Conservation (phyloP, 345 rosid genomes). For the Jatropha curcas region DNA sequence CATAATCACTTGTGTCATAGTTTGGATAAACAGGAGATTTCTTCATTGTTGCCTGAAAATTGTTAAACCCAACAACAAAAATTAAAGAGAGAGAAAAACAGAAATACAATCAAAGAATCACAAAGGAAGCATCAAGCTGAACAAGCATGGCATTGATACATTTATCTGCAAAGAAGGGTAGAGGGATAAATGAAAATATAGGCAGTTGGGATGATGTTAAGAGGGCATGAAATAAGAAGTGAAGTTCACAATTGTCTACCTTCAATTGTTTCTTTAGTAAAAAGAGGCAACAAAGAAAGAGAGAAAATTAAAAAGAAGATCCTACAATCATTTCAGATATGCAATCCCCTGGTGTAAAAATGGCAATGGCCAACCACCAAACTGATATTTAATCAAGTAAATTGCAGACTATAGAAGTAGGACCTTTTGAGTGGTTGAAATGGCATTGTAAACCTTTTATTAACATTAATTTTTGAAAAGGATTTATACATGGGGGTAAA, state of each 20-base stretch:
- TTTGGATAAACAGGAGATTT: constrained; percentile 24
- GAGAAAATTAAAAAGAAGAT: constrained; percentile 5
- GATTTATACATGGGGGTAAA: not conserved
- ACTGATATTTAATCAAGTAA: constrained; percentile 13
- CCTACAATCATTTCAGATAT: constrained; percentile 17
- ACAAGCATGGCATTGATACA: not conserved
- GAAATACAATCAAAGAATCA: not conserved
- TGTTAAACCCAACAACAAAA: not conserved
- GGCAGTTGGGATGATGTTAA: not conserved
- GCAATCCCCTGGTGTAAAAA: constrained; percentile 10
- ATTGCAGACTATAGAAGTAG: constrained; percentile 19
- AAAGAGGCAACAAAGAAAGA: not conserved
- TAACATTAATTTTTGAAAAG: not conserved
- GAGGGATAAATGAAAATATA: not conserved
- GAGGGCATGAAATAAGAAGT: not conserved
- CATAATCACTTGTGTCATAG: constrained; percentile 39
- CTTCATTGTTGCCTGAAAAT: constrained; percentile 31
- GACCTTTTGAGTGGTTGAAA: constrained; percentile 29
- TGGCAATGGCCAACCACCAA: constrained; percentile 28
- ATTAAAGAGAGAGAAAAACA: not conserved
- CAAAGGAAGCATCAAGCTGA: not conserved
- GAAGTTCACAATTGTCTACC: constrained; percentile 13
- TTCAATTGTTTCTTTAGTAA: constrained; percentile 14
- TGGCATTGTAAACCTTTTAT: constrained; percentile 12
- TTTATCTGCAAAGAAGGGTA: not conserved